Conservation (phyloP, 2,329 filamentous ascomycete genomes). For the Sarocladium brachiariae region DNA sequence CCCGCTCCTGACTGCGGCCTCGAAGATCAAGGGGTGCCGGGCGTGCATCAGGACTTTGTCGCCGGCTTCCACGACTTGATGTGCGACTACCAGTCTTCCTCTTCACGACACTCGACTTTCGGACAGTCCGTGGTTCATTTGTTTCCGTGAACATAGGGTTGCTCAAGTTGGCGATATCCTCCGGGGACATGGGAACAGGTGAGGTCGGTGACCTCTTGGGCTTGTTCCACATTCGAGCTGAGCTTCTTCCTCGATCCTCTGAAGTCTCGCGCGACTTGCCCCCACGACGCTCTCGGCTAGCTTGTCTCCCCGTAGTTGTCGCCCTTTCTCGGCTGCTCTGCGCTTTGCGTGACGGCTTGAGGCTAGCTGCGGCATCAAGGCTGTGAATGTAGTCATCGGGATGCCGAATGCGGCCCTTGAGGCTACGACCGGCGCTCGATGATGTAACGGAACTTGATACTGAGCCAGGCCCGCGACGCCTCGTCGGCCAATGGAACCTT, state of each 20-base stretch:
- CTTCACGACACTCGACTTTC: conserved; percentile 31
- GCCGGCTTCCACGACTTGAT: conserved; percentile 42
- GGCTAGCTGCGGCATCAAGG: conserved; percentile 59
- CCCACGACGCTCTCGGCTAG: conserved; percentile 39
- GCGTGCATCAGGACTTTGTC: conserved; percentile 39
- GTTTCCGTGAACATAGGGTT: conserved; percentile 31
- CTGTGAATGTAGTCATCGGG: conserved; percentile 83
- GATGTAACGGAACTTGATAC: conserved; percentile 51
- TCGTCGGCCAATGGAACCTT: conserved; percentile 48
- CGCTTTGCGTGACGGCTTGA: conserved; percentile 50
- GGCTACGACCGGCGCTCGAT: conserved; percentile 43
- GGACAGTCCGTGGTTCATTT: conserved; percentile 37
- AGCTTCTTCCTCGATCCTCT: conserved; percentile 61
- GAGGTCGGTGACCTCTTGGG: conserved; percentile 87
- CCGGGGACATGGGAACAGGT: conserved; percentile 88
- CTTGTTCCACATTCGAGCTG: conserved; percentile 59
- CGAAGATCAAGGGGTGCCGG: conserved; percentile 43
- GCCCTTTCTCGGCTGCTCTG: conserved; percentile 44
- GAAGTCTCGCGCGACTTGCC: conserved; percentile 55
- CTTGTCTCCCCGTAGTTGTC: conserved; percentile 36
- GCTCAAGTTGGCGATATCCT: conserved; percentile 64
- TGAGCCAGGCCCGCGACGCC: conserved; percentile 45
- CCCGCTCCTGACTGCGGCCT: conserved; percentile 56
- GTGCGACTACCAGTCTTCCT: conserved; percentile 35
- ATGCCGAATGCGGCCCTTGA: conserved; percentile 46